Conservation (phyloP, 2,329 filamentous ascomycete genomes). For the Bipolaris bicolor region DNA sequence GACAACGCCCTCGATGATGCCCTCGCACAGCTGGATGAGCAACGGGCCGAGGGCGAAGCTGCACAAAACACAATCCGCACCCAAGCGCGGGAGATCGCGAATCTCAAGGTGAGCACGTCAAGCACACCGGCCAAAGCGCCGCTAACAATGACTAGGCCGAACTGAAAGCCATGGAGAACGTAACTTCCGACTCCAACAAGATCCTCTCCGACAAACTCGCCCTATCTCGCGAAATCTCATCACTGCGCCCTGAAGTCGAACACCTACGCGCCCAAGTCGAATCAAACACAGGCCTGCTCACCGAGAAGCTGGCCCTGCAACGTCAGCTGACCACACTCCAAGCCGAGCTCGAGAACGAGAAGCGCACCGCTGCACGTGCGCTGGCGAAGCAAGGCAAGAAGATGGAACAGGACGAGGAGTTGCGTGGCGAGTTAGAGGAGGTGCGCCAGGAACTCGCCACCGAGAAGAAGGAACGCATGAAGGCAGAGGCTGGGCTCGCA, state of each 20-base stretch:
- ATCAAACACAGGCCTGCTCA: conserved; percentile 70
- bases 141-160: conserved; percentile 64
- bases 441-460: conserved; percentile 55
- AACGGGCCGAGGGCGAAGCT: conserved; percentile 53
- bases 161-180: conserved; percentile 69
- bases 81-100: conserved; percentile 62
- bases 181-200: conserved; percentile 73
- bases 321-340: conserved; percentile 78
- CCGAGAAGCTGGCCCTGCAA: conserved; percentile 81
- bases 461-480: conserved; percentile 54
- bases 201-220: conserved; percentile 69
- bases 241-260: conserved; percentile 66
- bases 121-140: conserved; percentile 39
- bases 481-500: conserved; percentile 46
- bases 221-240: conserved; percentile 64
- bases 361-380: conserved; percentile 68
- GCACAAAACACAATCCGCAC: conserved; percentile 59
- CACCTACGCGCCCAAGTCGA: conserved; percentile 64
- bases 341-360: conserved; percentile 83
- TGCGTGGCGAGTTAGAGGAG: conserved; percentile 53
- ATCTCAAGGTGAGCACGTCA: conserved; percentile 61
- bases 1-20: conserved; percentile 58
- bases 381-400: conserved; percentile 56
- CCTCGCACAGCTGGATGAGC: conserved; percentile 54
- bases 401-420: conserved; percentile 57